Evolutionary conservation across 331 rosid genomes (phyloP), one percentile per base, ranked within the genome.

Genomic region (Cydonia oblonga): DNA sequence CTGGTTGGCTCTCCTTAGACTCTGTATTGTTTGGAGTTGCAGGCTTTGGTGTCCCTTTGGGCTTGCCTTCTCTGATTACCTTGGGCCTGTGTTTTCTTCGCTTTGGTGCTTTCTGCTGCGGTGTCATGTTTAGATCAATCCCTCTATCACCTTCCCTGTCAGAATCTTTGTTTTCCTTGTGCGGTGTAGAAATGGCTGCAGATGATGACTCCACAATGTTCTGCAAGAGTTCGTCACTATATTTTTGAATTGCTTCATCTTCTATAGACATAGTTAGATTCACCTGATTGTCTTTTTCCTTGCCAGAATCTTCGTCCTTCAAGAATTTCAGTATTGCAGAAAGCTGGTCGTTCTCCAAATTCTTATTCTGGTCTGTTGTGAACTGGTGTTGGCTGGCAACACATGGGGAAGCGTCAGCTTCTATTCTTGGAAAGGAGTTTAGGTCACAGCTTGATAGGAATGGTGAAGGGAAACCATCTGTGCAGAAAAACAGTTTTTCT

Each of bases 81-180:
- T 91, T 91, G 42, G 97, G 97, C 84, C 97, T 91, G 80, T 93
- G 97, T 77, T 93, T 93, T 83, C 84, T 86, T 60, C 89, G 84
- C 71, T 75, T 86, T 9, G 89, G 75, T 61, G 86, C 70, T 83
- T 89, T 93, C 87, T 82, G 90, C 75, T 70, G 82, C 16, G 96
- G 96, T 66, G 96, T 91, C 81, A 81, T 73, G 68, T 88, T 91
- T 75, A 86, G 86, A 79, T 89, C 96, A 74, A 88, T 61, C 59
- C 61, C 89, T 75, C 58, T 68, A 60, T 57, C 84, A 67, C 69
- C 73, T 70, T 59, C 82, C 63, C 76, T 76, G 59, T 75, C 66
- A 70, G 67, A 57, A 59, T 76, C 73, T 73, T 66, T 77, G 52
- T 52, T 79, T 78, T 71, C 88, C 75, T 65, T 62, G 29, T 59